Evolutionary conservation across 257 asterid species (phyloP).

Genomic region (Handroanthus guayacan): DNA sequence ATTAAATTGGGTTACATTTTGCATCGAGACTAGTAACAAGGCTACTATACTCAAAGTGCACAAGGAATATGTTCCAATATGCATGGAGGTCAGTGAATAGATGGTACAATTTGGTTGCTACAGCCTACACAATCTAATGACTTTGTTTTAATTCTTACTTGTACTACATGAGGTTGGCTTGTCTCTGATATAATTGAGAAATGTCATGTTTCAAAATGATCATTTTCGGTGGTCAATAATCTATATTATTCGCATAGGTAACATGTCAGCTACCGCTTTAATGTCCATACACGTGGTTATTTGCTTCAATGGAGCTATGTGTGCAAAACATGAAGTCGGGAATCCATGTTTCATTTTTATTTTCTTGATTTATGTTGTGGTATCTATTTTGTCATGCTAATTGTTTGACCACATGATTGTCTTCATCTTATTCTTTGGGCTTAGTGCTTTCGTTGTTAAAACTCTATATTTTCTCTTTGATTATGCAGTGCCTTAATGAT

Average conservation of each 20-base stretch:
- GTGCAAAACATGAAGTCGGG: not conserved
- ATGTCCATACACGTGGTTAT: not conserved
- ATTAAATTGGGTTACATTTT: conserved; percentile 92
- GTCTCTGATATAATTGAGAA: conserved; percentile 23
- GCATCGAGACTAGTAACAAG: conserved; percentile 94
- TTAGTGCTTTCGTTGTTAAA: conserved; percentile 14
- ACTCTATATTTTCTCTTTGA: conserved; percentile 29
- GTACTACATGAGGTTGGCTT: conserved; percentile 17
- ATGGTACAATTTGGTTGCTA: conserved; percentile 25
- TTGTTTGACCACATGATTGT: not conserved
- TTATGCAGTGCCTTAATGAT: conserved; percentile 85
- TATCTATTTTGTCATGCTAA: conserved; percentile 11
- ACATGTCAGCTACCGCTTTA: not conserved
- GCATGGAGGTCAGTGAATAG: conserved; percentile 91
- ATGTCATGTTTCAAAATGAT: not conserved
- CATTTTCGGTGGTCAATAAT: conserved; percentile 11
- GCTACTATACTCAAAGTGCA: conserved; percentile 86
- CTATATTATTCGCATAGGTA: not conserved
- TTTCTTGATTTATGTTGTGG: not conserved
- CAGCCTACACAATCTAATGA: not conserved
- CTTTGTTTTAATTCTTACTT: not conserved
- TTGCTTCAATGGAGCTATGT: conserved; percentile 5
- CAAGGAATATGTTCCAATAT: conserved; percentile 95
- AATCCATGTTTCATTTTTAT: not conserved
- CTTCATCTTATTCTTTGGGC: not conserved